Conservation (phyloP, 495 filamentous ascomycete genomes). For the Penicillium goetzii region DNA sequence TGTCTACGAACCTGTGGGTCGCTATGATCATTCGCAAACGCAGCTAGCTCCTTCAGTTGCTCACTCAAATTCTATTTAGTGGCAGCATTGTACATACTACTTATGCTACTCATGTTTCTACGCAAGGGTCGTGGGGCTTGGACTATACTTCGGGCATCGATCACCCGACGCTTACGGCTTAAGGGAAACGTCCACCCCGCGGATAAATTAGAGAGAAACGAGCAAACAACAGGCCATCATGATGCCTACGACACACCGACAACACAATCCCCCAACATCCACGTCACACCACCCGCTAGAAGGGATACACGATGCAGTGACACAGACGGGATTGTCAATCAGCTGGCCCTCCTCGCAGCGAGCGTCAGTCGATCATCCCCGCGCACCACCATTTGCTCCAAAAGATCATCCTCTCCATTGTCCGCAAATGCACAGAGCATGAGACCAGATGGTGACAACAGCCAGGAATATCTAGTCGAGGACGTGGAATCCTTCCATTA, state of each 20-base stretch:
- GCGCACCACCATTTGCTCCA: not conserved
- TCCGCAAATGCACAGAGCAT: not conserved
- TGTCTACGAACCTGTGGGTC: not conserved
- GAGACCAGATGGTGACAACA: not conserved
- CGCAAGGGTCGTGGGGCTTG: conserved; percentile 12
- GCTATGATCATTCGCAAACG: not conserved
- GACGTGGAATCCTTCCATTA: conserved; percentile 35
- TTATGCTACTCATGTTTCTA: conserved; percentile 19
- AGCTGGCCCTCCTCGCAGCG: conserved; percentile 23
- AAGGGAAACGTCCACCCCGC: not conserved
- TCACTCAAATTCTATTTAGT: not conserved
- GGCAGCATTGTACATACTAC: not conserved
- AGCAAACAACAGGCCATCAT: not conserved
- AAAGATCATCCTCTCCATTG: conserved; percentile 9
- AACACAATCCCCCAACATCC: not conserved
- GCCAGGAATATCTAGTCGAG: conserved; percentile 10
- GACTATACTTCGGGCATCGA: conserved; percentile 12
- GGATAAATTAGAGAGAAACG: not conserved
- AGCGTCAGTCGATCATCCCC: conserved; percentile 17
- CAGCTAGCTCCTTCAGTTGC: not conserved
- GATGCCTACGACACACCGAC: not conserved
- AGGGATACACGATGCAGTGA: conserved; percentile 16
- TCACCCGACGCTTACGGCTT: conserved; percentile 10
- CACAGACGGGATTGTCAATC: conserved; percentile 24
- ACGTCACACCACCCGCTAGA: not conserved